Conservation (phyloP, 495 filamentous ascomycete genomes). For the Chaetomium fimeti region DNA sequence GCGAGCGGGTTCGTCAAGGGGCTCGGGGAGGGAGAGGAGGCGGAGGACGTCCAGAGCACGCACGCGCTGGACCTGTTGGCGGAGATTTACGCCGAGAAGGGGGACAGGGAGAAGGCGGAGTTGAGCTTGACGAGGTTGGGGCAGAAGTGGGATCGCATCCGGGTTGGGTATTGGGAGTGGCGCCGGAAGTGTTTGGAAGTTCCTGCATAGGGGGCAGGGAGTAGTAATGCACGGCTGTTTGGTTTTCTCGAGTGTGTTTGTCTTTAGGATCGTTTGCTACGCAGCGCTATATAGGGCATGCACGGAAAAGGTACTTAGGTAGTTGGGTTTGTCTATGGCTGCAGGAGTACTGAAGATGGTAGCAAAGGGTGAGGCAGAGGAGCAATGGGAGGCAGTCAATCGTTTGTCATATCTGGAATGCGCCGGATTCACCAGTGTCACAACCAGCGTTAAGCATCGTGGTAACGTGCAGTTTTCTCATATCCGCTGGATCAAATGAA, state of each 20-base stretch:
- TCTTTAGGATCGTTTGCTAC: neutral
- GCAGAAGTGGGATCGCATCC: constrained; percentile 84
- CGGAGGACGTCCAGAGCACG: constrained; percentile 62
- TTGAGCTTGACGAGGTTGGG: constrained; percentile 69
- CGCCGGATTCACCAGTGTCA: no score
- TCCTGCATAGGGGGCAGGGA: constrained; percentile 6
- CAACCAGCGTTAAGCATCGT: neutral
- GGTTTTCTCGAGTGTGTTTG: neutral
- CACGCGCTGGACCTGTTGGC: constrained; percentile 91
- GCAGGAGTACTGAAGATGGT: neutral
- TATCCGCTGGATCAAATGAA: neutral
- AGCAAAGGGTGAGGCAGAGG: neutral
- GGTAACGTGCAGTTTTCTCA: neutral
- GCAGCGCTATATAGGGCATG: neutral
- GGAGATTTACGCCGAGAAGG: constrained; percentile 69
- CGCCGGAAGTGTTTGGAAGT: constrained; percentile 47
- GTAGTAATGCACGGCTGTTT: neutral
- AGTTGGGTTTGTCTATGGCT: no score
- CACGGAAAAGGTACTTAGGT: neutral
- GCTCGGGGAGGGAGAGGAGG: constrained; percentile 43
- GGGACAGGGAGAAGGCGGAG: constrained; percentile 57
- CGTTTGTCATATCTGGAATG: no score
- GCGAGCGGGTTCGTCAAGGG: constrained; percentile 60
- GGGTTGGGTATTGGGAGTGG: constrained; percentile 91
- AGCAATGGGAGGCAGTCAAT: no score